phyloP scores from a whole-genome alignment of 352 stramenopile genomes.

The Plasmopara viticola region DNA sequence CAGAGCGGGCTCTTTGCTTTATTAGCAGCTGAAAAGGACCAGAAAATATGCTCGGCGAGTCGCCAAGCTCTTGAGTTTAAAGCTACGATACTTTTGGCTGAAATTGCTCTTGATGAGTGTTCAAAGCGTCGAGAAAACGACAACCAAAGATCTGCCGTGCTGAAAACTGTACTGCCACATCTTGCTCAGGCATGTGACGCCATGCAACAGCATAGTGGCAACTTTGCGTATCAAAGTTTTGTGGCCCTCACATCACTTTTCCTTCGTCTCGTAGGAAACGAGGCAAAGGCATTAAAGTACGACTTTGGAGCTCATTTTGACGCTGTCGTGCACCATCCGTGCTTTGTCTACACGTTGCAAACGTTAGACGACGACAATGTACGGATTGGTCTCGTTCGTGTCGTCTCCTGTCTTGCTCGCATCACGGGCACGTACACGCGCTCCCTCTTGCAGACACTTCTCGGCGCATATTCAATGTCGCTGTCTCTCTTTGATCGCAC shows the following conservation, averaged over 20 bases:
- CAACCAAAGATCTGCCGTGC: no score
- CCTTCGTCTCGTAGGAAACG: constrained; percentile 24
- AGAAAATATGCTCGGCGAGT: no score
- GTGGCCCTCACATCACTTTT: constrained; percentile 29
- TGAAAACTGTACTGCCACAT: constrained; percentile 5
- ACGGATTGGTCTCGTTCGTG: constrained; percentile 30
- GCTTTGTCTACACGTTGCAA: constrained; percentile 27
- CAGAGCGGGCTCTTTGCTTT: constrained; percentile 15
- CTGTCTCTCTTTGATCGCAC: constrained; percentile 50
- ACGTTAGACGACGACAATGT: constrained; percentile 10
- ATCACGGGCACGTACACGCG: constrained; percentile 38
- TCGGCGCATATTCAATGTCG: constrained; percentile 65
- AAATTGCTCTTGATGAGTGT: constrained; percentile 6
- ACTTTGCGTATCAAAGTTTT: constrained; percentile 25
- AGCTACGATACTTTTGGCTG: constrained; percentile 16
- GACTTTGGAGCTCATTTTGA: constrained; percentile 36
- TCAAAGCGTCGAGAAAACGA: constrained; percentile 11
- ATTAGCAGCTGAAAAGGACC: constrained; percentile 3
- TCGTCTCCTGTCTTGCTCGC: constrained; percentile 38
- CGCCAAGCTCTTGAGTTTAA: background rate
- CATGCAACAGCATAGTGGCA: constrained; percentile 10
- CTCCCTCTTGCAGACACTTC: constrained; percentile 49
- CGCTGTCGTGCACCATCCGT: constrained; percentile 21
- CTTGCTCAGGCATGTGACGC: constrained; percentile 19
- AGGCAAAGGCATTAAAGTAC: constrained; percentile 17